Percentiles rank a stretch among this genome's conserved stretches.
phyloP scores from a whole-genome alignment of 225 moss, liverwort and hornwort species.

The Pseudisothecium myosuroides region DNA sequence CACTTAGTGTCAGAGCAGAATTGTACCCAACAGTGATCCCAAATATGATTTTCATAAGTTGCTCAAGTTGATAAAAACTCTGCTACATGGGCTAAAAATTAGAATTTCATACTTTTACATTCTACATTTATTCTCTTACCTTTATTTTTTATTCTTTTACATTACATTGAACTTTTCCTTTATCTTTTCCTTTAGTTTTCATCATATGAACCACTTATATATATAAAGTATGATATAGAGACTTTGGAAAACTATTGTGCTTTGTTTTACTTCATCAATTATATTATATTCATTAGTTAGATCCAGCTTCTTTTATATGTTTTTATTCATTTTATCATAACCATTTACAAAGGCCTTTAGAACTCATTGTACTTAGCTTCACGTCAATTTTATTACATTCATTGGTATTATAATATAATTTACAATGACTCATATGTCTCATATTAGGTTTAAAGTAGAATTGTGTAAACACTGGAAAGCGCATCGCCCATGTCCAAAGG shows the following conservation, averaged over 20 bases:
- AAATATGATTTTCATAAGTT: neutral
- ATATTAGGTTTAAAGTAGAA: neutral
- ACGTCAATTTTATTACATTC: neutral
- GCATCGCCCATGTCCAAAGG: neutral
- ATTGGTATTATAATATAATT: neutral
- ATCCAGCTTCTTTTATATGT: no score
- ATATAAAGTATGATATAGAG: no score
- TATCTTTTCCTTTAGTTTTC: neutral
- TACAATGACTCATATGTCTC: neutral
- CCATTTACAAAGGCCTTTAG: neutral
- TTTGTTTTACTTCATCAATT: neutral
- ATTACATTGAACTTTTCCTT: neutral
- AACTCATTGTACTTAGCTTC: neutral
- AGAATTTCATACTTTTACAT: neutral
- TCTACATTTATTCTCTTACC: neutral
- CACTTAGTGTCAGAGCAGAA: neutral
- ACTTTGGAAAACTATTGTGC: neutral
- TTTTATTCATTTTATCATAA: neutral
- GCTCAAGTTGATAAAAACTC: neutral
- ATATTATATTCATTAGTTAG: neutral
- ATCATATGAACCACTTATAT: no score
- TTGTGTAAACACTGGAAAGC: neutral
- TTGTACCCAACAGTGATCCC: neutral
- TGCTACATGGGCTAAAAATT: neutral
- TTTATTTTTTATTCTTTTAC: neutral